Conservation (phyloP, 257 asterid genomes). For the Echium plantagineum region DNA sequence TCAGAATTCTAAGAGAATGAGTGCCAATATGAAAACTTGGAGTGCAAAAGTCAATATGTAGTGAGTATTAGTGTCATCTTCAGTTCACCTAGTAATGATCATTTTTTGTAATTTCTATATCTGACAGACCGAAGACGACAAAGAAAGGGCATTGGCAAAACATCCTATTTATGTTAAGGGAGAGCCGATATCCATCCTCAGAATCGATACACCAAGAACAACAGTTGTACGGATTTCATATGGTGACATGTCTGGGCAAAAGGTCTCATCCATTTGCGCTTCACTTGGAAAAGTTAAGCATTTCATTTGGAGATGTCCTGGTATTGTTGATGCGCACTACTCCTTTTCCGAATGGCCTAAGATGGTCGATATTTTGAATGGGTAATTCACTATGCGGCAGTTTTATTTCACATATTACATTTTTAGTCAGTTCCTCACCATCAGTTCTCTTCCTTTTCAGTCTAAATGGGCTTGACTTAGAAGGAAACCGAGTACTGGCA, state of each 20-base stretch:
- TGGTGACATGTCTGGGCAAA: neutral
- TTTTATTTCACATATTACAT: neutral
- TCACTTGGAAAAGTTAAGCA: constrained; percentile 15
- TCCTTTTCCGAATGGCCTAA: constrained; percentile 50
- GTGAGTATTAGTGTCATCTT: neutral
- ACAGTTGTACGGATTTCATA: constrained; percentile 35
- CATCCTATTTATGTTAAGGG: constrained; percentile 35
- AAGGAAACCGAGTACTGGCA: constrained; percentile 31
- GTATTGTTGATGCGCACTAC: constrained; percentile 26
- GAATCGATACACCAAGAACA: constrained; percentile 59
- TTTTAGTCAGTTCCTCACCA: constrained; percentile 8
- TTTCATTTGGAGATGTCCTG: accelerated
- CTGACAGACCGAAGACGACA: constrained; percentile 46
- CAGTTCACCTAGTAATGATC: constrained; percentile 1
- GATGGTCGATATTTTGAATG: constrained; percentile 48
- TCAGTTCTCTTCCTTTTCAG: constrained; percentile 17
- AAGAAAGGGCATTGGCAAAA: constrained; percentile 44
- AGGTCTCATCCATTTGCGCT: constrained; percentile 11
- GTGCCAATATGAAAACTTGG: neutral
- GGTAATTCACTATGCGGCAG: constrained; percentile 21
- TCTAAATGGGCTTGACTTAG: constrained; percentile 25
- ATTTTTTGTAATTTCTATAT: constrained; percentile 9
- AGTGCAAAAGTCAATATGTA: neutral
- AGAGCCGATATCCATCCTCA: constrained; percentile 27
- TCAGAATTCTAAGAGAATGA: too few species aligned